Conservation (phyloP, 2,329 filamentous ascomycete species). For the Byssoonygena ceratinophila region DNA sequence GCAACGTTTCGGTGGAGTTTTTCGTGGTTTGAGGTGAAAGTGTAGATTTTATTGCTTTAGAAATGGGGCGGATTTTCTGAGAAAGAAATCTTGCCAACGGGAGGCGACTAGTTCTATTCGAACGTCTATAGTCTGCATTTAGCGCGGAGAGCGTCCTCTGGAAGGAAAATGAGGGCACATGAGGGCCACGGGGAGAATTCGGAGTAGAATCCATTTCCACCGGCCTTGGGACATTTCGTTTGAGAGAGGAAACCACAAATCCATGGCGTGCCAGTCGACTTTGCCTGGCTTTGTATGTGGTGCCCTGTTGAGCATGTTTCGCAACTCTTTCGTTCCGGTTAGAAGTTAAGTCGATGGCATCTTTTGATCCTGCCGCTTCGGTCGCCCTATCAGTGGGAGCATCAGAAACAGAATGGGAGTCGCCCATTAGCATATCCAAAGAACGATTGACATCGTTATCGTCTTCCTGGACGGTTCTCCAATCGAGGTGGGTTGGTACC, state of each 20-base stretch:
- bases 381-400: not conserved
- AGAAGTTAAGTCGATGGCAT: not conserved
- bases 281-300: not conserved
- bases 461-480: not conserved
- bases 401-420: not conserved
- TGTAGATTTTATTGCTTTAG: not conserved
- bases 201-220: conserved; percentile 25
- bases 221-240: conserved; percentile 27
- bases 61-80: conserved; percentile 7
- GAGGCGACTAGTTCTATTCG: conserved; percentile 19
- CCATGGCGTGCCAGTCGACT: conserved; percentile 28
- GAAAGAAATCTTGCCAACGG: conserved; percentile 31
- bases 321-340: not conserved
- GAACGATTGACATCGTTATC: not conserved
- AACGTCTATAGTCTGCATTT: conserved; percentile 24
- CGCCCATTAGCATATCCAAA: not conserved
- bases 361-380: not conserved
- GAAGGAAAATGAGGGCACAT: conserved; percentile 21
- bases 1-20: conserved; percentile 8
- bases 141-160: conserved; percentile 26
- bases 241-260: conserved; percentile 29
- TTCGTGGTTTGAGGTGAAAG: not conserved
- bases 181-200: conserved; percentile 14
- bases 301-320: not conserved
- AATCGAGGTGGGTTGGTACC: not conserved